These are phyloP conservation scores for Flagelloscypha sp. DNA, from an alignment of 768 basidiomycete genomes.

Conservation along the genomic window DNA sequence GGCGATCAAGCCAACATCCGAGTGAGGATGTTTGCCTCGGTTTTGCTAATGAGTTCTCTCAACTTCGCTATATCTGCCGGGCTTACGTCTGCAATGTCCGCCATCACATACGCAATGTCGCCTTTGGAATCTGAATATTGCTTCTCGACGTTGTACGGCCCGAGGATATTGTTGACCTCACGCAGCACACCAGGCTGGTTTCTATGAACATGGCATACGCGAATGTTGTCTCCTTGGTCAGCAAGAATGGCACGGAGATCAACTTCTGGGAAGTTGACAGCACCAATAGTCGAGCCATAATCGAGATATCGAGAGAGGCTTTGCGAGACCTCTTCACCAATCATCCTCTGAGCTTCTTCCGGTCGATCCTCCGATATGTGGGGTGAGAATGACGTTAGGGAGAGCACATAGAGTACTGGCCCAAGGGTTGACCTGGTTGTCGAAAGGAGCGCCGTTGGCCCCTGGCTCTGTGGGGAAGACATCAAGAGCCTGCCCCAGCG, in stretches of 20 bases:
- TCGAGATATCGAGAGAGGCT: conserved; percentile 85
- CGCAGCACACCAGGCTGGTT: conserved; percentile 94
- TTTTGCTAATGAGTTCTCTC: conserved; percentile 68
- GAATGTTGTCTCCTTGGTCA: conserved; percentile 72
- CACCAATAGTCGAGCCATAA: conserved; percentile 83
- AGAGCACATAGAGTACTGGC: conserved; percentile 63
- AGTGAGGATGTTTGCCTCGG: conserved; percentile 83
- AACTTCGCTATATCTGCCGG: conserved; percentile 69
- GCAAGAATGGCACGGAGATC: conserved; percentile 87
- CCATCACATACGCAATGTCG: conserved; percentile 91
- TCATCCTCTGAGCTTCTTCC: conserved; percentile 96
- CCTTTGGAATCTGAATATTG: conserved; percentile 98
- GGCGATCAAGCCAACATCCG: conserved; percentile 60
- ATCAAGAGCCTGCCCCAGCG: conserved; percentile 83
- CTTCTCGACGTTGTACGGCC: conserved; percentile 97
- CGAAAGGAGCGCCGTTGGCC: conserved; percentile 83
- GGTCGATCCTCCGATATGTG: conserved; percentile 99
- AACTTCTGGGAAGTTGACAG: conserved; percentile 99
- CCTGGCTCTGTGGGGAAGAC: conserved; percentile 94
- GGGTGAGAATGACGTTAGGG: conserved; percentile 92
- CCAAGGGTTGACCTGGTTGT: conserved; percentile 84
- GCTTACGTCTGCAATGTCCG: conserved; percentile 90
- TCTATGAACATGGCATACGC: conserved; percentile 91
- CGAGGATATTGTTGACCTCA: conserved; percentile 89
- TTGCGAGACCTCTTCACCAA: conserved; percentile 88